Conservation (phyloP, 1,139 yeast genomes). For the Sugiyamaella novakii region DNA sequence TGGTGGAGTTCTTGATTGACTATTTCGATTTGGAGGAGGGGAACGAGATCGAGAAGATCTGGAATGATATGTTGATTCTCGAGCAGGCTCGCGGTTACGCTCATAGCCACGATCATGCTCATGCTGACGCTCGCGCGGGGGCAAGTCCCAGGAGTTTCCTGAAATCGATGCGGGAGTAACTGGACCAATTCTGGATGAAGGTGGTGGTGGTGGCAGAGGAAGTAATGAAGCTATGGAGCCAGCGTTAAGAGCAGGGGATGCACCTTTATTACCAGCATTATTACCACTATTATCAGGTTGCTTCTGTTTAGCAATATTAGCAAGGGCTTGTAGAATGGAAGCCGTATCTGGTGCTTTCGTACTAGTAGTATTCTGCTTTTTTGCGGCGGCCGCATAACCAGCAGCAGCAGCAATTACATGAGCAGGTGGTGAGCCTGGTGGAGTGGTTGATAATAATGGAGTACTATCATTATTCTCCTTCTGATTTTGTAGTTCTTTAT, state of each 20-base stretch:
- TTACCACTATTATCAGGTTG: constrained; percentile 21
- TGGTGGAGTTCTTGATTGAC: constrained; percentile 36
- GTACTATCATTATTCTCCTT: constrained; percentile 13
- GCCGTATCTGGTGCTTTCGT: constrained; percentile 40
- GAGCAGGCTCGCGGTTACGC: background rate
- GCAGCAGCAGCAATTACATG: constrained; percentile 20
- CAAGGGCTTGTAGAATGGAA: constrained; percentile 45
- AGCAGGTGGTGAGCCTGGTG: constrained; percentile 28
- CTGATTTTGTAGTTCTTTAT: constrained; percentile 13
- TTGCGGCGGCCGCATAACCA: constrained; percentile 24
- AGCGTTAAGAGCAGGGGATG: constrained; percentile 30
- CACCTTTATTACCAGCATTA: background rate
- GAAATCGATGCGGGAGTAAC: constrained; percentile 18
- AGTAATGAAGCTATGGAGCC: constrained; percentile 21
- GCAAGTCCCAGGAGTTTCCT: constrained; percentile 22
- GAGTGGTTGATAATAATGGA: constrained; percentile 48
- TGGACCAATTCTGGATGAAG: background rate
- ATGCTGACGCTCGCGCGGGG: background rate
- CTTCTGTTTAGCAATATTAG: constrained; percentile 44
- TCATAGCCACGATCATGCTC: background rate
- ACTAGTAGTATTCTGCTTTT: constrained; percentile 9
- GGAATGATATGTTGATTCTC: background rate
- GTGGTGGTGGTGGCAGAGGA: constrained; percentile 19
- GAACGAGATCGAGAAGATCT: constrained; percentile 52
- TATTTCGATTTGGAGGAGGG: constrained; percentile 45